phyloP scores from a whole-genome alignment of 495 filamentous ascomycete species.

The Massariosphaeria phaeospora region DNA sequence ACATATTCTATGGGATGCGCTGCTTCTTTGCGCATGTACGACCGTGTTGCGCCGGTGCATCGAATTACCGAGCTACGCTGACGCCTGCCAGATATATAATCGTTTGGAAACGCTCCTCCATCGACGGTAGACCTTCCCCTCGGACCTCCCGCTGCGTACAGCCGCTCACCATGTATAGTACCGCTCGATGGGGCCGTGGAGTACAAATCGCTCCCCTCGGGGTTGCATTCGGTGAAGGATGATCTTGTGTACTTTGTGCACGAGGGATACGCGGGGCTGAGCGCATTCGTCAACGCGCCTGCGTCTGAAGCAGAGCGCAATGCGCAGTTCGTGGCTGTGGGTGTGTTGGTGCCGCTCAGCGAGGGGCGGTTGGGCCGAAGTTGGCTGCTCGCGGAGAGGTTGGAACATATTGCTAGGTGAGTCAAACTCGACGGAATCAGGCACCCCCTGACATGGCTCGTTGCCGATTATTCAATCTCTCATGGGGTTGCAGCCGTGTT shows the following conservation, averaged over 20 bases:
- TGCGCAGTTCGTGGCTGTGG: constrained; percentile 88
- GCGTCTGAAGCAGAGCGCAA: constrained; percentile 73
- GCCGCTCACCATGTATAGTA: constrained; percentile 46
- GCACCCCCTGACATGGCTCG: not conserved
- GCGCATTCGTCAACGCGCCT: constrained; percentile 83
- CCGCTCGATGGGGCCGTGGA: constrained; percentile 86
- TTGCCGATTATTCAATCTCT: no score
- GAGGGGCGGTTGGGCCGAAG: constrained; percentile 81
- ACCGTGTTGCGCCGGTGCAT: no score
- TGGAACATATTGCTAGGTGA: constrained; percentile 71
- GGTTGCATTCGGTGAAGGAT: constrained; percentile 79
- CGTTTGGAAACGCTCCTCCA: constrained; percentile 68
- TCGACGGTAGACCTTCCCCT: constrained; percentile 12
- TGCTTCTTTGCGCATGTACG: no score
- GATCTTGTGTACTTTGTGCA: constrained; percentile 96
- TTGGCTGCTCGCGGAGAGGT: constrained; percentile 76
- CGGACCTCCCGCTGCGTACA: constrained; percentile 13
- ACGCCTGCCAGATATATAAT: constrained; percentile 61
- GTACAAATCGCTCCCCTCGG: constrained; percentile 90
- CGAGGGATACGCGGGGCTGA: constrained; percentile 76
- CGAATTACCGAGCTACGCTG: no score
- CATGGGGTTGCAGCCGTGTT: no score
- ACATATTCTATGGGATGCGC: no score
- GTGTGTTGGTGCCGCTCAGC: constrained; percentile 77
- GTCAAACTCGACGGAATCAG: constrained; percentile 21